Base-by-base conservation (phyloP, 345 rosid species). In the Punica granatum region DNA sequence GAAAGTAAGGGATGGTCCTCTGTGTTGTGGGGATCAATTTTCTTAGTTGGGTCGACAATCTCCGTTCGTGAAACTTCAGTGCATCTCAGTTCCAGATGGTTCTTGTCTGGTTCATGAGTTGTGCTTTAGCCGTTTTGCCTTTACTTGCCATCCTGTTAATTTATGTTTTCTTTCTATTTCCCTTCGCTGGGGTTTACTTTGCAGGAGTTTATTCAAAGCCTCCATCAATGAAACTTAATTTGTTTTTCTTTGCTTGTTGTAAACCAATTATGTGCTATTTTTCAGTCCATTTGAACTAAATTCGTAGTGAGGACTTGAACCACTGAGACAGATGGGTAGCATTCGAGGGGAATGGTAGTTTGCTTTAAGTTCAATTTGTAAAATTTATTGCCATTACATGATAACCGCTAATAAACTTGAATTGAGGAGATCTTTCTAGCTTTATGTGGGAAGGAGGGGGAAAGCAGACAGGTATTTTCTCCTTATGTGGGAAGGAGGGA, bases 21-120 rank as follows among this genome's bases (percentile, higher is more conserved):
- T 44, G 28, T 19, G 13, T 46, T 32, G 25, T 65, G 39, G 33
- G 18, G 58, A 48, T 65, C 49, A 30, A 65, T 21, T 19, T 16
- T 34, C 37, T 31, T 43, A 46, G 33, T 42, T 31, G 39, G 58
- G 68, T 34, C 58, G 30, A 44, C 41, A 41, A 18, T 43, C 53
- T 64, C 34, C 15, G 37, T 11, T 34, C 36, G 42, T 46, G 18
- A n/a, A n/a, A n/a, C n/a, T n/a, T n/a, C n/a, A n/a, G n/a, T n/a
- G n/a, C n/a, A n/a, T n/a, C n/a, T n/a, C n/a, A n/a, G n/a, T n/a
- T n/a, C n/a, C n/a, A n/a, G n/a, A n/a, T n/a, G n/a, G 66, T 48
- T 74, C 71, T 79, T 69, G 66, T 77, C 70, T 75, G 72, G 65
- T 74, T 86, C 81, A 75, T 78, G 67, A 54, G 68, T 36, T 62